A percentile compares a stretch with the other conserved stretches of the same genome.
phyloP scores from a whole-genome alignment of 352 stramenopile species.

The Aphanomyces cochlioides region DNA sequence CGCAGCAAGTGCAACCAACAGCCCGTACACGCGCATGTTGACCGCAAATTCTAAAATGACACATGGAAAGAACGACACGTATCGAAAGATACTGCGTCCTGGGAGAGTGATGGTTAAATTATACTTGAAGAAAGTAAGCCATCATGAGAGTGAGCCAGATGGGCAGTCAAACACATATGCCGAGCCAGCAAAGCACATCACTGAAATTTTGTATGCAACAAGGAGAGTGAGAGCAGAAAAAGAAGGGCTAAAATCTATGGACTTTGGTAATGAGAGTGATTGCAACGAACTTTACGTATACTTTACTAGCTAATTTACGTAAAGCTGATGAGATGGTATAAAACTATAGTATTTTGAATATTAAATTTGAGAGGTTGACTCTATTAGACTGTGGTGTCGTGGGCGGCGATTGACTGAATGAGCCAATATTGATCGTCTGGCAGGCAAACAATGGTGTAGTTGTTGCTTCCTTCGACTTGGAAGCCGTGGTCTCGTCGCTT shows the following conservation, averaged over 20 bases:
- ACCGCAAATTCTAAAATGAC: slow-evolving; percentile 1
- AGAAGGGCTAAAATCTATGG: no score
- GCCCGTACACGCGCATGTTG: slow-evolving; percentile 8
- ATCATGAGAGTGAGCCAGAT: no score
- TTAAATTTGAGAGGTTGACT: not conserved
- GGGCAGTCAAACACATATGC: no score
- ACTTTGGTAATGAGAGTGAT: no score
- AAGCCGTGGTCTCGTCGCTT: slow-evolving; percentile 63
- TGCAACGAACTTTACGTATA: no score
- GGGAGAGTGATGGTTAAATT: no score
- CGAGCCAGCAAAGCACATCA: no score
- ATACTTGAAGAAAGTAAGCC: no score
- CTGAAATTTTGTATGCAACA: no score
- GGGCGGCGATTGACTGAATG: slow-evolving; percentile 60
- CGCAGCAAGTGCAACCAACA: slow-evolving; percentile 1
- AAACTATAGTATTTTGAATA: not conserved
- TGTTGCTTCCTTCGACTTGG: slow-evolving; percentile 69
- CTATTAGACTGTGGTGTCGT: slow-evolving; percentile 53
- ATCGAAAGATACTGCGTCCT: no score
- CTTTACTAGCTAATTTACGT: no score
- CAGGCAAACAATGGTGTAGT: slow-evolving; percentile 67
- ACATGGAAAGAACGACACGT: not conserved
- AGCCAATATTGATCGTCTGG: slow-evolving; percentile 70
- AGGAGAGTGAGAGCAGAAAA: no score
- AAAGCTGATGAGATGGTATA: not conserved